Conservation (phyloP, 148 eudicot species). For the Diospyros lotus region DNA sequence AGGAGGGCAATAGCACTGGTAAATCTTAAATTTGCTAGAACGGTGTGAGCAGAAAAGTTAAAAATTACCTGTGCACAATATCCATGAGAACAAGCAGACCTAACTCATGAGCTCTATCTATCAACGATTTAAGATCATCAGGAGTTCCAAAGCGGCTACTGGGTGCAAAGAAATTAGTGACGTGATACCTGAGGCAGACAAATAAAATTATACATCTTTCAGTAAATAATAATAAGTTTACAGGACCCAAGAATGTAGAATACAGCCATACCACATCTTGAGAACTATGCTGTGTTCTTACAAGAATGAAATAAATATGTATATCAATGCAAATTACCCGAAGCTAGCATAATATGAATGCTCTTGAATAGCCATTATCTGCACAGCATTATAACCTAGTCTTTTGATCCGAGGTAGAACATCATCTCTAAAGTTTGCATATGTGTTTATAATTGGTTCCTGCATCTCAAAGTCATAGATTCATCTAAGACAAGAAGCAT, state of each 20-base stretch:
- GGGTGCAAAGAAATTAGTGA: slow-evolving; percentile 97
- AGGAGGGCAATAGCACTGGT: background rate
- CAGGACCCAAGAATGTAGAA: background rate
- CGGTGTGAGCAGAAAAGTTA: background rate
- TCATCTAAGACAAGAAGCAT: background rate
- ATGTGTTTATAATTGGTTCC: slow-evolving; percentile 89
- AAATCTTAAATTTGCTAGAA: background rate
- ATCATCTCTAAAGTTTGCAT: slow-evolving; percentile 92
- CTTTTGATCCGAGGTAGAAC: slow-evolving; percentile 93
- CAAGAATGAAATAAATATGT: slow-evolving; percentile 1
- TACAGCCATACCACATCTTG: background rate
- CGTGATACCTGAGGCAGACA: slow-evolving; percentile 73
- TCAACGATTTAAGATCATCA: slow-evolving; percentile 92
- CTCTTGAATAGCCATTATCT: slow-evolving; percentile 99
- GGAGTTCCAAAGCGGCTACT: slow-evolving; percentile 99
- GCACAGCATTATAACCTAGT: slow-evolving; percentile 97
- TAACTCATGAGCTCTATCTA: slow-evolving; percentile 97
- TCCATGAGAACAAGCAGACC: slow-evolving; percentile 97
- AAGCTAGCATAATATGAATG: slow-evolving; percentile 98
- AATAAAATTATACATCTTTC: slow-evolving; percentile 7
- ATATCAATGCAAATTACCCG: slow-evolving; percentile 50
- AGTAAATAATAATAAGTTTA: slow-evolving; percentile 9
- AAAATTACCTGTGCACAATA: slow-evolving; percentile 86
- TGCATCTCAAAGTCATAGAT: slow-evolving; percentile 11
- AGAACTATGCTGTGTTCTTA: background rate